Evolutionary conservation across 495 filamentous ascomycete species (phyloP).

Genomic region (Pseudomonodictys pantanalensis): DNA sequence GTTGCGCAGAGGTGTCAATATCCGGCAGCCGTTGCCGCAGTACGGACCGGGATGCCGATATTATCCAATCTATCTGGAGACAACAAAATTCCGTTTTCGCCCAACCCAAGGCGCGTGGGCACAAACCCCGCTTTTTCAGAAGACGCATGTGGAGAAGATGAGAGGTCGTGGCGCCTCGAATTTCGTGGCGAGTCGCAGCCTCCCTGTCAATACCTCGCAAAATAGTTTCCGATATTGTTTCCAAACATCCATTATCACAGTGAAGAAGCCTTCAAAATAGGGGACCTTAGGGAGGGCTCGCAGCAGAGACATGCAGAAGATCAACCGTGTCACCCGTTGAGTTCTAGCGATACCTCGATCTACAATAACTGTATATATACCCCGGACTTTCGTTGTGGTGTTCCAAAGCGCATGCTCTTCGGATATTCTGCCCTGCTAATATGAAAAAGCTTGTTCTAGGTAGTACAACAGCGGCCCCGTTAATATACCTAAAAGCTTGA

Average conservation of each 20-base stretch:
- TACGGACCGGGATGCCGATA: neutral
- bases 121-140: neutral
- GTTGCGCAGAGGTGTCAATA: neutral
- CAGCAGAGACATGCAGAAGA: too few relatives aligned
- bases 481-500: too few relatives aligned
- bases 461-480: too few relatives aligned
- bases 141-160: neutral
- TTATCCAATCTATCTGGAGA: neutral
- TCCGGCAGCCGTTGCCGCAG: neutral
- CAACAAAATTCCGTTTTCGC: neutral
- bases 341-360: too few relatives aligned
- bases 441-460: neutral
- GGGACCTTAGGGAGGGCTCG: too few relatives aligned
- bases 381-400: neutral
- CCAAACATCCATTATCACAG: too few relatives aligned
- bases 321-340: too few relatives aligned
- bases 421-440: conserved; percentile 8
- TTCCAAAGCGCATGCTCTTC: neutral
- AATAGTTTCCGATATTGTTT: too few relatives aligned
- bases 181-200: neutral
- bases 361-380: neutral
- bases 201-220: too few relatives aligned
- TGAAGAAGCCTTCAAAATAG: too few relatives aligned
- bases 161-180: neutral
- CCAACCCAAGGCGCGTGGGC: neutral